Conservation (phyloP, 345 rosid genomes). For the Sonneratia alba region DNA sequence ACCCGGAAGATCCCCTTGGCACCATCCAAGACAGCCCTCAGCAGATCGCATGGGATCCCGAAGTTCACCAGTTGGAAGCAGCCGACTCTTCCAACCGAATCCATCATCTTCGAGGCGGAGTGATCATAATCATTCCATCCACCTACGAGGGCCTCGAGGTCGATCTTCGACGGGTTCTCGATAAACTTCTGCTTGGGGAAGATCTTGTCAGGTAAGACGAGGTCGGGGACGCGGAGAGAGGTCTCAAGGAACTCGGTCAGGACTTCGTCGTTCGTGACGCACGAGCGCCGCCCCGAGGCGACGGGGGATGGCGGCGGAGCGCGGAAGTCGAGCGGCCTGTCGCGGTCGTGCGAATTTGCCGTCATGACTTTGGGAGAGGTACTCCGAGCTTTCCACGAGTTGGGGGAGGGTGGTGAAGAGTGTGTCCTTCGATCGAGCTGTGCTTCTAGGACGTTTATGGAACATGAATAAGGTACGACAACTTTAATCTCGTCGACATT, state of each 20-base stretch:
- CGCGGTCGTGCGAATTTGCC: conserved; percentile 28
- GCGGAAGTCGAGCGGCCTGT: conserved; percentile 54
- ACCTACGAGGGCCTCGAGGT: conserved; percentile 29
- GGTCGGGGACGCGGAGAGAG: conserved; percentile 68
- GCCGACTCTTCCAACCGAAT: conserved; percentile 51
- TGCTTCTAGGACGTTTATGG: neutral
- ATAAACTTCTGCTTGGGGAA: conserved; percentile 64
- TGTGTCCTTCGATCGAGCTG: neutral
- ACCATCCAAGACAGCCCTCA: conserved; percentile 20
- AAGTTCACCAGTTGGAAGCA: conserved; percentile 73
- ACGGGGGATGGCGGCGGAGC: conserved; percentile 90
- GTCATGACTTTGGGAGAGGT: conserved; percentile 1
- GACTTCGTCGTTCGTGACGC: conserved; percentile 60
- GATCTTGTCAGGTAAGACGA: conserved; percentile 62
- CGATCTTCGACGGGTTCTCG: conserved; percentile 49
- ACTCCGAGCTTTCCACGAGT: too few species aligned
- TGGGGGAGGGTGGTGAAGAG: too few species aligned
- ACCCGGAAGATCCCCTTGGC: conserved; percentile 40
- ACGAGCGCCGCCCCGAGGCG: conserved; percentile 65
- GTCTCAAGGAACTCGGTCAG: conserved; percentile 68
- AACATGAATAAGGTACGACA: neutral
- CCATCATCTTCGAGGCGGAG: conserved; percentile 24
- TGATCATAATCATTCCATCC: conserved; percentile 18
- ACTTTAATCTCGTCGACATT: neutral
- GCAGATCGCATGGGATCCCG: conserved; percentile 40